These are phyloP conservation scores for Castanea sativa DNA, from an alignment of 306 rosid species.

Conservation along the genomic window DNA sequence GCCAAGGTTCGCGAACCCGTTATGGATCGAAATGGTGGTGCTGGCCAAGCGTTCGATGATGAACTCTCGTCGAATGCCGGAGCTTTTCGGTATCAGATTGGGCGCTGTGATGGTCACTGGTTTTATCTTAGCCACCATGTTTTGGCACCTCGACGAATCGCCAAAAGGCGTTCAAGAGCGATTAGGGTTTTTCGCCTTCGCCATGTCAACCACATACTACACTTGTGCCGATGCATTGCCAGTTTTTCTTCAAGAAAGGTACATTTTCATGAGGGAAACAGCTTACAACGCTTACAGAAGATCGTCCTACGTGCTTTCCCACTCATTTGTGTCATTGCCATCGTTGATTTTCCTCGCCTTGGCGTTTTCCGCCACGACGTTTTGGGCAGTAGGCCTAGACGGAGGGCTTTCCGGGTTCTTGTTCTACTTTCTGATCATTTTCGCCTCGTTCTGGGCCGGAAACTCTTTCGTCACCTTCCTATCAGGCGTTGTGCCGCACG, in stretches of 20 bases:
- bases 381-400: slow-evolving; percentile 93
- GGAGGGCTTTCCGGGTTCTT: slow-evolving; percentile 64
- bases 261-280: slow-evolving; percentile 90
- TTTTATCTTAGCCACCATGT: slow-evolving; percentile 79
- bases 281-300: slow-evolving; percentile 79
- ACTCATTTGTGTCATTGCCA: slow-evolving; percentile 55
- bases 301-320: slow-evolving; percentile 75
- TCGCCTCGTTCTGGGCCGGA: slow-evolving; percentile 89
- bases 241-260: slow-evolving; percentile 82
- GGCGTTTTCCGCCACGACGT: slow-evolving; percentile 59
- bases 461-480: slow-evolving; percentile 85
- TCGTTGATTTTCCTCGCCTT: slow-evolving; percentile 50
- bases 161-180: slow-evolving; percentile 86
- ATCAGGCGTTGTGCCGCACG: slow-evolving; percentile 92
- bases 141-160: slow-evolving; percentile 69
- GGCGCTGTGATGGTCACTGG: slow-evolving; percentile 83
- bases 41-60: slow-evolving; percentile 52
- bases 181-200: slow-evolving; percentile 87
- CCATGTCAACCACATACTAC: slow-evolving; percentile 97
- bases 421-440: slow-evolving; percentile 63
- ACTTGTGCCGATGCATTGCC: slow-evolving; percentile 95
- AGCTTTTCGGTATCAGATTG: slow-evolving; percentile 67
- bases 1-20: slow-evolving; percentile 70
- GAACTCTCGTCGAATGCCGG: slow-evolving; percentile 66
- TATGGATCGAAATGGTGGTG: slow-evolving; percentile 68